Base-by-base conservation (phyloP, 176 grass and related monocot genomes). In the Elymus sibiricus region DNA sequence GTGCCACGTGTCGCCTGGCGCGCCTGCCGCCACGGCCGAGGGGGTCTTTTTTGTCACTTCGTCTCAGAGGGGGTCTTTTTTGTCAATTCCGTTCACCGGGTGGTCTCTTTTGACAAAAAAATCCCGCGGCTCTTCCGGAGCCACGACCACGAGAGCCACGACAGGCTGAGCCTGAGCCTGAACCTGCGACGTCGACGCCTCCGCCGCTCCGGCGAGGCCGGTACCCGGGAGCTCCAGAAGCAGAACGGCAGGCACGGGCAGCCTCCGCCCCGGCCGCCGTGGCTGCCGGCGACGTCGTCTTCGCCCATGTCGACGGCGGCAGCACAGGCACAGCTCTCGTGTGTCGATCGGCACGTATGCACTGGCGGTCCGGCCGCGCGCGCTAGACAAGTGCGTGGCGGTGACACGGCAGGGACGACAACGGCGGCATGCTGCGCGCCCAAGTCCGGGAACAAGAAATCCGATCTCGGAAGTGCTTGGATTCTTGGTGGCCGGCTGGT, bases 191-290 rank as follows among this genome's bases (percentile, higher is more conserved):
- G 38, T 17, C 56, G 55, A 17, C 25, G 55, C 22, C 60, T 35
- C 35, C 15, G 67, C 5, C 60, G 26, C n/a, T 64, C n/a, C 6
- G 79, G 13, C 9, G 26, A 5, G 11, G 56, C 76, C 39, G 71
- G 6, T 5, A n/a, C 29, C 29, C 43, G 12, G 19, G 39, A 49
- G 42, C 83, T 27, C 38, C 83, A 85, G 73, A 85, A 77, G 61
- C 60, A 77, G 83, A 85, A 85, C 21, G 73, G 72, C 40, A 85
- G 73, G 42, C 73, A 85, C 21, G 73, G 76, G 83, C 72, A 77
- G 2, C 58, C 38, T 7, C 17, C 38, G 2, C 3, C 19, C 53
- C 22, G 24, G 10, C 56, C 69, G 4, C 43, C 17, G 6, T 6
- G 53, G 6, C 69, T n/a, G 11, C 39, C 17, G 22, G 49, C 19